phyloP scores from a whole-genome alignment of 495 filamentous ascomycete genomes.

The Bacidia rubella region DNA sequence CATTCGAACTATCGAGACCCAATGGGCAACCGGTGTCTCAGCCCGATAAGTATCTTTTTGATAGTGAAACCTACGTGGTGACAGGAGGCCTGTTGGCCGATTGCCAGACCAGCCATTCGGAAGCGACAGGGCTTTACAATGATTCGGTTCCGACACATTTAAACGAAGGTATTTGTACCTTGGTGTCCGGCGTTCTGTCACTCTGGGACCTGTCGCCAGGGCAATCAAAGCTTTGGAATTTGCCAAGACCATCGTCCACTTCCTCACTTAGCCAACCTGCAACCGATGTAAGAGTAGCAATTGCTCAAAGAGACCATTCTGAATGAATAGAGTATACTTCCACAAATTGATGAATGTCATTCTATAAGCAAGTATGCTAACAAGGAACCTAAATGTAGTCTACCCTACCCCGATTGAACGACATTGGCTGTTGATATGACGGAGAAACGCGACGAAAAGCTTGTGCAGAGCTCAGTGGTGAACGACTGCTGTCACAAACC shows the following conservation, averaged over 20 bases:
- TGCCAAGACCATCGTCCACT: neutral
- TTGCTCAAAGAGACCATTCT: constrained; percentile 1
- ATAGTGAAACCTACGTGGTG: no score
- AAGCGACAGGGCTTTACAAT: neutral
- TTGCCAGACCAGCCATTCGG: no score
- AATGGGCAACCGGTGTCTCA: no score
- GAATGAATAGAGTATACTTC: neutral
- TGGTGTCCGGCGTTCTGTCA: constrained; percentile 33
- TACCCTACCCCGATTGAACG: no score
- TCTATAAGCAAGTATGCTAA: neutral
- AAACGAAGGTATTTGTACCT: constrained; percentile 28
- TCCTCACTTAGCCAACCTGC: constrained; percentile 1
- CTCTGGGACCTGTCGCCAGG: constrained; percentile 37
- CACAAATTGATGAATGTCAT: neutral
- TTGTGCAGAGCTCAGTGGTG: no score
- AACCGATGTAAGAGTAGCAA: neutral
- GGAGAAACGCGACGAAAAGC: no score
- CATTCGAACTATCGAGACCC: no score
- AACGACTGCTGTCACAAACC: no score
- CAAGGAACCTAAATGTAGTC: neutral
- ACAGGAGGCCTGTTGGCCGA: no score
- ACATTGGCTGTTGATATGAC: no score
- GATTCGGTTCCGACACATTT: neutral
- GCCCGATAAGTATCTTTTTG: no score
- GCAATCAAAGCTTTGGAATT: neutral